Evolutionary conservation across 2,329 filamentous ascomycete genomes (phyloP).

Genomic region (Exophiala oligosperma): DNA sequence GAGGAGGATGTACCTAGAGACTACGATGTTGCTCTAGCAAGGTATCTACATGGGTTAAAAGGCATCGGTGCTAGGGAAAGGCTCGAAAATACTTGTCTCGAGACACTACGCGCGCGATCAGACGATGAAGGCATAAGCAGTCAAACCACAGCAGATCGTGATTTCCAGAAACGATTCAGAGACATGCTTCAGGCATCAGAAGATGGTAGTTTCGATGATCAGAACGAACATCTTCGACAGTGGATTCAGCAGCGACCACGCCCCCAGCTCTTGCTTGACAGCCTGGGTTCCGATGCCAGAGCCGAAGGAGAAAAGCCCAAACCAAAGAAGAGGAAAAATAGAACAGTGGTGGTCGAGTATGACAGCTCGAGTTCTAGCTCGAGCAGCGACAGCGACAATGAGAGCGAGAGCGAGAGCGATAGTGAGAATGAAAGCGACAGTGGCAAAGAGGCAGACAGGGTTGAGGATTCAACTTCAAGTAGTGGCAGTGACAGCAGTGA

Average conservation of each 20-base stretch:
- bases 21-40: constrained; percentile 68
- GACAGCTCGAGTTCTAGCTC: constrained; percentile 33
- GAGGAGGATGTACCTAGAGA: constrained; percentile 69
- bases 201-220: constrained; percentile 37
- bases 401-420: constrained; percentile 17
- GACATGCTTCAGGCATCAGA: constrained; percentile 14
- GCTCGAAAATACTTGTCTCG: constrained; percentile 65
- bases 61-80: constrained; percentile 67
- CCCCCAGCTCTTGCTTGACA: constrained; percentile 20
- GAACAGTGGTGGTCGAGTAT: constrained; percentile 41
- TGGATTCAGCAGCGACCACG: constrained; percentile 20
- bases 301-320: constrained; percentile 15
- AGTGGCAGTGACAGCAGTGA: constrained; percentile 72
- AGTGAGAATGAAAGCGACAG: constrained; percentile 29
- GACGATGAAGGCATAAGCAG: constrained; percentile 36
- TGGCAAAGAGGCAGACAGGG: constrained; percentile 35
- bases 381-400: constrained; percentile 39
- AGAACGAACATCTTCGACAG: constrained; percentile 26
- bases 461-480: constrained; percentile 78
- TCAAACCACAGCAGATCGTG: not conserved
- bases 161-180: constrained; percentile 10
- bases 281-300: constrained; percentile 27
- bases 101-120: constrained; percentile 59
- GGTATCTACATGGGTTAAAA: constrained; percentile 78
- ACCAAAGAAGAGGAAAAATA: constrained; percentile 44